phyloP scores from a whole-genome alignment of 2,329 filamentous ascomycete genomes.

The Diaporthe helianthi region DNA sequence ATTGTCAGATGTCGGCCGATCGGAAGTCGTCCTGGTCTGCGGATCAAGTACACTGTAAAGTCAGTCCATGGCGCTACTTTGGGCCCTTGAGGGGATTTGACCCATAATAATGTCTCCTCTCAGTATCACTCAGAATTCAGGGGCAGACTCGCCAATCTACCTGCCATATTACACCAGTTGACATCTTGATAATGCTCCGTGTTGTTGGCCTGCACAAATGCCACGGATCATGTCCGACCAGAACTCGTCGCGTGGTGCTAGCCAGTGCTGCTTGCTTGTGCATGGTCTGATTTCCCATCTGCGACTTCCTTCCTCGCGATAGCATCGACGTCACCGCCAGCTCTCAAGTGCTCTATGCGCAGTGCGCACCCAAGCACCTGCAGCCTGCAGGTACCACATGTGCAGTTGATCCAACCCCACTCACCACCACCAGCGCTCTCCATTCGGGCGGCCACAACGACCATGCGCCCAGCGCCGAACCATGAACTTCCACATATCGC shows the following conservation, averaged over 20 bases:
- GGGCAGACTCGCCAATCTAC: conserved; percentile 21
- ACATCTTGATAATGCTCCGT: background rate
- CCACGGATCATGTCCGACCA: conserved; percentile 19
- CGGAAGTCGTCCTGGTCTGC: conserved; percentile 4
- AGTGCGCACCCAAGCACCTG: no score
- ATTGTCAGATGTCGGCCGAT: conserved; percentile 7
- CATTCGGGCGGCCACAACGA: conserved; percentile 9
- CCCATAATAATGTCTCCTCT: conserved; percentile 27
- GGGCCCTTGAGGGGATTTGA: conserved; percentile 5
- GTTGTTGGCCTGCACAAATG: background rate
- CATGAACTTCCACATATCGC: conserved; percentile 43
- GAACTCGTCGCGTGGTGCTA: background rate
- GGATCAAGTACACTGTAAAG: background rate
- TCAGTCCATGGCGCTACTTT: conserved; percentile 25
- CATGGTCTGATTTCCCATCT: conserved; percentile 11
- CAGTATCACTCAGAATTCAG: conserved; percentile 24
- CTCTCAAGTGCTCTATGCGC: conserved; percentile 18
- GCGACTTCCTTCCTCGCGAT: background rate
- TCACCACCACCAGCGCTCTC: background rate
- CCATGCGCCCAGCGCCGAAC: conserved; percentile 36
- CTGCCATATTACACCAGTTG: background rate
- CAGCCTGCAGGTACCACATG: background rate
- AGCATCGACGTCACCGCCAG: conserved; percentile 17
- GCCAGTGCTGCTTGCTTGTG: conserved; percentile 5
- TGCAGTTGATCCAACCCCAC: no score